A percentile compares a stretch with the other conserved stretches of the same genome.
These are phyloP conservation scores for Coniosporium apollinis DNA, from an alignment of 495 filamentous ascomycete species.

Conservation along the genomic window DNA sequence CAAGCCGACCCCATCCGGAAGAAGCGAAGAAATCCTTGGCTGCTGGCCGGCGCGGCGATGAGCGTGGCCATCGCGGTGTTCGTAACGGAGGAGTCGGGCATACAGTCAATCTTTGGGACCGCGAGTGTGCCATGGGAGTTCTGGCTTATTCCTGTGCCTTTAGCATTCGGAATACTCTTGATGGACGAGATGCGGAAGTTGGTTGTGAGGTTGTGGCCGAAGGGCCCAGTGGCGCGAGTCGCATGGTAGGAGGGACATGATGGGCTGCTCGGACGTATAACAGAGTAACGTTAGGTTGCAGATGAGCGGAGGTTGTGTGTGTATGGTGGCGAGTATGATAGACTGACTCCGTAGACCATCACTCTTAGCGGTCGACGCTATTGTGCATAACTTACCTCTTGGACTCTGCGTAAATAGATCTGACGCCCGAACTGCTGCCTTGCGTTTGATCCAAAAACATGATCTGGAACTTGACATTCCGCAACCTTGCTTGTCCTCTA, in stretches of 20 bases:
- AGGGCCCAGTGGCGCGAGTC: conserved; percentile 25
- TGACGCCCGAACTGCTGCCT: too few relatives aligned
- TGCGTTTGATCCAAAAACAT: too few relatives aligned
- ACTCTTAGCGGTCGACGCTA: too few relatives aligned
- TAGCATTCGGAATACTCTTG: conserved; percentile 31
- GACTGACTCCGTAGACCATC: too few relatives aligned
- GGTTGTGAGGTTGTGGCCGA: conserved; percentile 28
- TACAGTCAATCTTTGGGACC: conserved; percentile 32
- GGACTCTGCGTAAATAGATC: too few relatives aligned
- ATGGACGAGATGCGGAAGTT: conserved; percentile 35
- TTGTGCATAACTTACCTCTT: too few relatives aligned
- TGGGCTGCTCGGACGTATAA: too few relatives aligned
- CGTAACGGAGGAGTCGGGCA: conserved; percentile 32
- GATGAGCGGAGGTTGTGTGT: too few relatives aligned
- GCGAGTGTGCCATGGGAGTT: conserved; percentile 32
- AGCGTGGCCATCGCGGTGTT: conserved; percentile 34
- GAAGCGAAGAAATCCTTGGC: conserved; percentile 32
- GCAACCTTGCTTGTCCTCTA: too few relatives aligned
- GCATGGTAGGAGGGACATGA: conserved; percentile 28
- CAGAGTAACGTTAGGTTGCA: too few relatives aligned
- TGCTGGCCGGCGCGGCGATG: conserved; percentile 27
- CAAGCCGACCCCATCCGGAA: conserved; percentile 35
- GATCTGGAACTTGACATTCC: too few relatives aligned
- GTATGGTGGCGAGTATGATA: too few relatives aligned
- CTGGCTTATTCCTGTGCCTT: conserved; percentile 33